Evolutionary conservation across 371 early-diverging fungal species (phyloP).

Genomic region (Zychaea mexicana): DNA sequence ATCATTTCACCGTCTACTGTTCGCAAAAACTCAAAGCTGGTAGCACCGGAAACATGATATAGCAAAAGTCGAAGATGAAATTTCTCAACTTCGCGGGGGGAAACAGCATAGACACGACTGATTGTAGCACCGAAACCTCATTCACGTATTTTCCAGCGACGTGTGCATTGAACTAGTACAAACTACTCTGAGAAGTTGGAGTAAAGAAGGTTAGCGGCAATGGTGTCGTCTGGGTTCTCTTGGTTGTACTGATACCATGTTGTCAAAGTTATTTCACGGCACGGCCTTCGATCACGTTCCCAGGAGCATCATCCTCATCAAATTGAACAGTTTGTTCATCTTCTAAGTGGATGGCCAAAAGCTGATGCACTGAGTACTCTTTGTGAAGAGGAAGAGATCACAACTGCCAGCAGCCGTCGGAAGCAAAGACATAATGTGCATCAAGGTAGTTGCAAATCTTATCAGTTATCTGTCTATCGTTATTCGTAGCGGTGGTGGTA

Average conservation of each 20-base stretch:
- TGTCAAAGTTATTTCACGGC: neutral
- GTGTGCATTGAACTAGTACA: neutral
- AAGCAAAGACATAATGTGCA: neutral
- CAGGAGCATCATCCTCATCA: neutral
- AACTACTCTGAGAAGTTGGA: neutral
- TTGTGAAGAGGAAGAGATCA: neutral
- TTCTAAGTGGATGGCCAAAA: no score
- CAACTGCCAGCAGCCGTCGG: neutral
- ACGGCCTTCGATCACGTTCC: neutral
- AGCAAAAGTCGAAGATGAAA: slow-evolving; percentile 1
- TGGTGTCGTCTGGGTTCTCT: neutral
- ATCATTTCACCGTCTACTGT: no score
- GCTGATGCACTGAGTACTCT: no score
- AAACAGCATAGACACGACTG: no score
- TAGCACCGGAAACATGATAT: slow-evolving; percentile 10
- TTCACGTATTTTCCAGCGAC: neutral
- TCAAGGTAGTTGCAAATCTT: neutral
- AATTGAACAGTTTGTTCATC: no score
- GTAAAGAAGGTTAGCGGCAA: neutral
- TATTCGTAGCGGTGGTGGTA: neutral
- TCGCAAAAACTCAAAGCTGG: no score
- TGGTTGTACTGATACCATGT: neutral
- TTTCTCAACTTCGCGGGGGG: neutral
- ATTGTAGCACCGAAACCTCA: no score
- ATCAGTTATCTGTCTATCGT: neutral